Percentiles rank a stretch among this genome's conserved stretches.
phyloP scores from a whole-genome alignment of 2,329 filamentous ascomycete genomes.

The Sporothrix pallida region DNA sequence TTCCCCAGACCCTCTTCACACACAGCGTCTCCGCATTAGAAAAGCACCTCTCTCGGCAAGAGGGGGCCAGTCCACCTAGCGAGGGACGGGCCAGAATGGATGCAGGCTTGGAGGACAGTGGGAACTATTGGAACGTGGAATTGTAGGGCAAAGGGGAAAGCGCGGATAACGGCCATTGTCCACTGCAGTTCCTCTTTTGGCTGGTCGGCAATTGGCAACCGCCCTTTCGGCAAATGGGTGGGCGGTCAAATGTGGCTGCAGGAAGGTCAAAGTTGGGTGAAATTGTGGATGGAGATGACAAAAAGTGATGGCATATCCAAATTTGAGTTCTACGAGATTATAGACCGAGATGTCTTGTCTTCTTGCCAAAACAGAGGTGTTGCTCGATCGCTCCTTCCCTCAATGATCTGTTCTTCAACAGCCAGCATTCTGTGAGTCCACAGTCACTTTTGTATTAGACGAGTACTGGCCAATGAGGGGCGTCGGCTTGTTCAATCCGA shows the following conservation, averaged over 20 bases:
- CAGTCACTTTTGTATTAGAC: neutral
- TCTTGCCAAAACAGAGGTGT: neutral
- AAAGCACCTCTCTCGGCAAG: slow-evolving; percentile 9
- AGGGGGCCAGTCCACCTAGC: neutral
- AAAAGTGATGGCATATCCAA: neutral
- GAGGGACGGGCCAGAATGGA: neutral
- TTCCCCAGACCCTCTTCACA: neutral
- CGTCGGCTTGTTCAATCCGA: slow-evolving; percentile 31
- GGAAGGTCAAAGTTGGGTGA: neutral
- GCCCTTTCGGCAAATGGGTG: slow-evolving; percentile 33
- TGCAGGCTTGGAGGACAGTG: too few species aligned
- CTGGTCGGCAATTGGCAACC: slow-evolving; percentile 33
- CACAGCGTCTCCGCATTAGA: neutral
- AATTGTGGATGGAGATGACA: neutral
- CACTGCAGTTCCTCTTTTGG: neutral
- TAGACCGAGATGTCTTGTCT: neutral
- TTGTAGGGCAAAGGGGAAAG: neutral
- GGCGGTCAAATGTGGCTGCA: neutral
- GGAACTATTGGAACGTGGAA: neutral
- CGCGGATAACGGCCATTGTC: slow-evolving; percentile 9
- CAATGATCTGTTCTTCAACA: neutral
- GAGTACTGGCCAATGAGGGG: slow-evolving; percentile 23
- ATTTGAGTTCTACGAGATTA: neutral
- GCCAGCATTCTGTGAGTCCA: neutral
- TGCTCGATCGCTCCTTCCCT: slow-evolving; percentile 17